Conservation (phyloP, 768 basidiomycete species). For the Nevesoporus exiguus region DNA sequence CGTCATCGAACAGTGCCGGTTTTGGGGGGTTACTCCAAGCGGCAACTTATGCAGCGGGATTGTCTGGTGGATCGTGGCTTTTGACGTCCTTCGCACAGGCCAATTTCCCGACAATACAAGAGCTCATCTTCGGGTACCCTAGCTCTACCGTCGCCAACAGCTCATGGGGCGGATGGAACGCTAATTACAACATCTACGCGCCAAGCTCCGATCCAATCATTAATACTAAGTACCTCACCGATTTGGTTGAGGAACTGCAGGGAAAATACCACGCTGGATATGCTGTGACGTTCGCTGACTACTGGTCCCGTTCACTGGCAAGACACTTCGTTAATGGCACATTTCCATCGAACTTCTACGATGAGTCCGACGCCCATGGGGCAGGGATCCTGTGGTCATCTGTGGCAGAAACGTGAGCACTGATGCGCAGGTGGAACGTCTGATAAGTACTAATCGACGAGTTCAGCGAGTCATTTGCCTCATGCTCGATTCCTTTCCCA, state of each 20-base stretch:
- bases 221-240: constrained; percentile 14
- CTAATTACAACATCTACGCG: constrained; percentile 15
- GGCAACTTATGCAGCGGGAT: constrained; percentile 49
- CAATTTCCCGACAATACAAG: constrained; percentile 38
- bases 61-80: constrained; percentile 45
- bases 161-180: constrained; percentile 35
- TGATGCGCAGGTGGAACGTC: neutral
- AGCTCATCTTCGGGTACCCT: constrained; percentile 35
- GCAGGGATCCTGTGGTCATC: constrained; percentile 35
- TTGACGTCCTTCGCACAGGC: constrained; percentile 40
- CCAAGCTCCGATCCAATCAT: constrained; percentile 21
- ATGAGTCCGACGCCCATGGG: constrained; percentile 31
- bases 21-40: constrained; percentile 52
- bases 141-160: constrained; percentile 13
- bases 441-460: neutral
- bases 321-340: constrained; percentile 42
- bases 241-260: constrained; percentile 24
- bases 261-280: constrained; percentile 33
- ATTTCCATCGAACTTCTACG: constrained; percentile 28
- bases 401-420: constrained; percentile 32
- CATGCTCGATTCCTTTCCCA: constrained; percentile 39
- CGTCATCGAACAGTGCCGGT: constrained; percentile 38
- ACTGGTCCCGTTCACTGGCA: constrained; percentile 26
- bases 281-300: constrained; percentile 29
- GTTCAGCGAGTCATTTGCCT: constrained; percentile 31